Evolutionary conservation across 2,329 filamentous ascomycete genomes (phyloP), one percentile per base, ranked within the genome.

Genomic region (Phoma herbarum): DNA sequence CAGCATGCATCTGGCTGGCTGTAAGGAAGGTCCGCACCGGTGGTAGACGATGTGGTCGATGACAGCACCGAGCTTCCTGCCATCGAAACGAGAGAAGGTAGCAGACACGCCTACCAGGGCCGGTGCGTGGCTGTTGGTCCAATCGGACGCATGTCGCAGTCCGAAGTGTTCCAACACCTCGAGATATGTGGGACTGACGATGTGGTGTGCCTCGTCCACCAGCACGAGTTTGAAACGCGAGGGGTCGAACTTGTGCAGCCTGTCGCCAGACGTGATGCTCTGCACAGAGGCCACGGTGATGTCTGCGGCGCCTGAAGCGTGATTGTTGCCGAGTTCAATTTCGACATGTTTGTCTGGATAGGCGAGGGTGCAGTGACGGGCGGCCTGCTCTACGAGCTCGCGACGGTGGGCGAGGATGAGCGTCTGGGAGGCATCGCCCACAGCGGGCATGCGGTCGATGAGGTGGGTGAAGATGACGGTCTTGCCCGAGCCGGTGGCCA

Each of bases 1-100:
- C 18, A 70, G 62, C 22, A 14, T 14, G 29, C 12, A 23, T 16
- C 39, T 23, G 22, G n/a, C 12, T 1, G 9, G 12, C 4, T 1
- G 8, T 23, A 8, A 2, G 14, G 9, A 16, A 4, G 29, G 29
- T 6, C 57, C 76, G 14, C 57, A 80, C 77, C 93, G 95, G 76
- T 98, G 94, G 69, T 97, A 98, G 46, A 97, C 94, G 61, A 98
- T 97, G 71, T 96, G 90, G 68, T 98, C 94, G 68, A 98, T 95
- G 29, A 90, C 93, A 12, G 89, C 83, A 1, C 93, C 93, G 1
- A 98, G 82, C 59, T 86, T 88, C 29, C 96, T 80, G 0, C 94
- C 94, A 72, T 98, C 94, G 59, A 92, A 92, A 46, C 94, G 79
- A n/a, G 86, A 87, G 63, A 90, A 84, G 1, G 88, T 90, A 3